Percentiles rank a stretch among this genome's conserved stretches.
phyloP scores from a whole-genome alignment of 257 asterid genomes.

The Solanum boliviense region DNA sequence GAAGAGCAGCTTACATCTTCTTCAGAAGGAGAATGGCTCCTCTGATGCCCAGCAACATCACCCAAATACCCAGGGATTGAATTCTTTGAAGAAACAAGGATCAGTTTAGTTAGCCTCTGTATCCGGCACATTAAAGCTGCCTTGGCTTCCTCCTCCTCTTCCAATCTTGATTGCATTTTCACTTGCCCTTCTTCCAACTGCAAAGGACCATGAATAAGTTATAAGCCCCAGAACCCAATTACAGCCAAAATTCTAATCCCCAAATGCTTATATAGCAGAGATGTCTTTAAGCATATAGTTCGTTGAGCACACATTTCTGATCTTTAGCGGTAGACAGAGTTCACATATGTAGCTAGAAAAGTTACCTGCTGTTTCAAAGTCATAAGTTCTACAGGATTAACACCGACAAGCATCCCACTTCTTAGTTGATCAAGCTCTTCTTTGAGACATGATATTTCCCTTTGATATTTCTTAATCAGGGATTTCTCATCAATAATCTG shows the following conservation, averaged over 20 bases:
- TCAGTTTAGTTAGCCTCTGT: conserved; percentile 92
- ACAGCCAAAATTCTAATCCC: neutral
- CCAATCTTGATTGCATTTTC: conserved; percentile 97
- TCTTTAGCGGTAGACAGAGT: neutral
- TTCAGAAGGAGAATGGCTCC: conserved; percentile 54
- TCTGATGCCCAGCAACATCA: conserved; percentile 46
- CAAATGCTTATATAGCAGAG: neutral
- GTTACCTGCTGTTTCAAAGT: conserved; percentile 76
- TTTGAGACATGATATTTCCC: conserved; percentile 79
- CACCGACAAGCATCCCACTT: conserved; percentile 71
- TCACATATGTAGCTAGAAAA: neutral
- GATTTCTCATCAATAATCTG: conserved; percentile 99
- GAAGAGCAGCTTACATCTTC: conserved; percentile 55
- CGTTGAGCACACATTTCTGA: neutral
- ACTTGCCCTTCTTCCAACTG: conserved; percentile 99
- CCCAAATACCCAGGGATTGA: conserved; percentile 52
- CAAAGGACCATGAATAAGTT: neutral
- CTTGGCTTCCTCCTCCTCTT: conserved; percentile 99
- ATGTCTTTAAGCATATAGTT: neutral
- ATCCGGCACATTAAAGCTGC: conserved; percentile 97
- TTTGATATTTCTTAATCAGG: conserved; percentile 94
- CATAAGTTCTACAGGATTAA: conserved; percentile 76
- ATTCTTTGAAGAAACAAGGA: conserved; percentile 91
- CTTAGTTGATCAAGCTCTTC: conserved; percentile 81
- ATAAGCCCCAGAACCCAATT: neutral